phyloP scores from a whole-genome alignment of 2,329 filamentous ascomycete species.

The Ceratocystis lukuohia region DNA sequence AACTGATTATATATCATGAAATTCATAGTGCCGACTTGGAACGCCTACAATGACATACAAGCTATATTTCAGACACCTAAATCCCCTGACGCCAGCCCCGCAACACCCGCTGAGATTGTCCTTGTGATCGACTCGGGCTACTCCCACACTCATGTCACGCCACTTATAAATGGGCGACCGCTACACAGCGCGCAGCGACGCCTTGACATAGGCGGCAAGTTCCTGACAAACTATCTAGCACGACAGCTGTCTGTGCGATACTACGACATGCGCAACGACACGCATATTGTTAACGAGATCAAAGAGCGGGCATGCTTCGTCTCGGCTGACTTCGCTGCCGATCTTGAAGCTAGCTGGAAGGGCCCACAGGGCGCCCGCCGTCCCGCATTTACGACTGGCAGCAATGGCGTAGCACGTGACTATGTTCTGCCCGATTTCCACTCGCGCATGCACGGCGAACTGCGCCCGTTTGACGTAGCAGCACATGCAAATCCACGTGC shows the following conservation, averaged over 20 bases:
- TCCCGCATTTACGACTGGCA: constrained; percentile 36
- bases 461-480: constrained; percentile 63
- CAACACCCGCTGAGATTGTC: constrained; percentile 59
- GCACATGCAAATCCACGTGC: constrained; percentile 34
- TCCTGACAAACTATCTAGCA: constrained; percentile 84
- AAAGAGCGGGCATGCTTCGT: constrained; percentile 85
- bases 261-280: constrained; percentile 91
- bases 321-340: constrained; percentile 57
- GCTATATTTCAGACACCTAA: constrained; percentile 50
- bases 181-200: constrained; percentile 70
- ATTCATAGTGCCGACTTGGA: constrained; percentile 52
- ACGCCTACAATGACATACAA: constrained; percentile 70
- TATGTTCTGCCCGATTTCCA: constrained; percentile 81
- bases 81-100: constrained; percentile 29
- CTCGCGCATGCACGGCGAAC: constrained; percentile 46
- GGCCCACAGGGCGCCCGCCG: constrained; percentile 47
- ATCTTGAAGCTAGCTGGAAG: constrained; percentile 78
- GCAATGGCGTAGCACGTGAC: constrained; percentile 58
- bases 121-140: constrained; percentile 85
- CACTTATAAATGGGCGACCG: constrained; percentile 66
- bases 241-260: constrained; percentile 80
- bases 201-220: constrained; percentile 82
- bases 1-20: constrained; percentile 9
- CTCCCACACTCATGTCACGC: constrained; percentile 82
- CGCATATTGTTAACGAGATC: constrained; percentile 86